Conservation (phyloP, 2,329 filamentous ascomycete species). For the Clonostachys sp. region DNA sequence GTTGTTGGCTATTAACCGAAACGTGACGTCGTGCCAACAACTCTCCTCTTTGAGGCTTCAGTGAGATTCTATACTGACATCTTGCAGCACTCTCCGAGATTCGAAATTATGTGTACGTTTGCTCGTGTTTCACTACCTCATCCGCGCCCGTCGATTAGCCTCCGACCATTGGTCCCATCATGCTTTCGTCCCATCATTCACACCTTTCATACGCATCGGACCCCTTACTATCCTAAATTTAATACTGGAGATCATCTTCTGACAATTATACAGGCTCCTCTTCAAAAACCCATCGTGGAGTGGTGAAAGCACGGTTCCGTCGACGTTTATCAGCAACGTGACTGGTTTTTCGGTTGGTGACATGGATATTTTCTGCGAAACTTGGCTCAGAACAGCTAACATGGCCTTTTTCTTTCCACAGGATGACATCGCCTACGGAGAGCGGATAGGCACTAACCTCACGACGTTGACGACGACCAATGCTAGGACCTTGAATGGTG, state of each 20-base stretch:
- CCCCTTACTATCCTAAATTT: too few species aligned
- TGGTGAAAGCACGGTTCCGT: constrained; percentile 42
- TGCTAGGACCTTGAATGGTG: constrained; percentile 50
- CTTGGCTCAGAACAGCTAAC: not conserved
- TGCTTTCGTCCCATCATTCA: not conserved
- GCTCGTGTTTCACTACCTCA: not conserved
- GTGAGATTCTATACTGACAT: constrained; percentile 17
- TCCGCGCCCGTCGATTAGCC: not conserved
- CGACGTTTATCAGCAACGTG: constrained; percentile 51
- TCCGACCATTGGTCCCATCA: not conserved
- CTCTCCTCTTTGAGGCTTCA: not conserved
- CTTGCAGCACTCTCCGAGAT: constrained; percentile 41
- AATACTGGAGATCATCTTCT: not conserved
- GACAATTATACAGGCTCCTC: constrained; percentile 37
- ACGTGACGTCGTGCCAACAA: too few species aligned
- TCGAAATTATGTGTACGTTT: constrained; percentile 44
- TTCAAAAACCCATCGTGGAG: constrained; percentile 56
- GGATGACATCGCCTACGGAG: constrained; percentile 47
- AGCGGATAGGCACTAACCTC: constrained; percentile 52
- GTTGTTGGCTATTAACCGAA: too few species aligned
- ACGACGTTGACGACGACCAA: constrained; percentile 72
- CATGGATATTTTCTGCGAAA: not conserved
- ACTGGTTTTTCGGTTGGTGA: constrained; percentile 47
- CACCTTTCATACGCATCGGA: too few species aligned
- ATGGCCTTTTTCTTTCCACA: constrained; percentile 5